These are phyloP conservation scores for Kickxella alabastrina DNA, from an alignment of 192 early-diverging fungal species.

Conservation along the genomic window DNA sequence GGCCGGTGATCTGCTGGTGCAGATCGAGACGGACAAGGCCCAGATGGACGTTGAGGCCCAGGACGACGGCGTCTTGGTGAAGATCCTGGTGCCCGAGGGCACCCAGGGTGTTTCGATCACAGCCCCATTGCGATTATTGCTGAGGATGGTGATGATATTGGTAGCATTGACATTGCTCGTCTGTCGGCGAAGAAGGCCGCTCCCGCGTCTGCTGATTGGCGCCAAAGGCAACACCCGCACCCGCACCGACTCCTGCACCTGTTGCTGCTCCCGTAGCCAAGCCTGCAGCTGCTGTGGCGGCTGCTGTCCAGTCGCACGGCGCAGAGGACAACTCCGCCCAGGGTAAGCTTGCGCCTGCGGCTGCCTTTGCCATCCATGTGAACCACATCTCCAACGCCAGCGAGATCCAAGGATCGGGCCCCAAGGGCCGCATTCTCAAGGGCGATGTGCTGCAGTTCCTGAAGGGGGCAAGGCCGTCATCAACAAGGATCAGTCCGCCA, in stretches of 20 bases:
- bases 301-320: slow-evolving; percentile 12
- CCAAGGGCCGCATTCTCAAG: slow-evolving; percentile 70
- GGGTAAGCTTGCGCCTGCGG: slow-evolving; percentile 36
- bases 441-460: slow-evolving; percentile 70
- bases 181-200: slow-evolving; percentile 8
- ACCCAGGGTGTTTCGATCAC: slow-evolving; percentile 70
- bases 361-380: slow-evolving; percentile 44
- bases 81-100: slow-evolving; percentile 74
- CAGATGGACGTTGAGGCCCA: slow-evolving; percentile 99
- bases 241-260: slow-evolving; percentile 2
- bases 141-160: slow-evolving; percentile 84
- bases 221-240: too few relatives aligned
- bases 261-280: slow-evolving; percentile 17
- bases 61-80: slow-evolving; percentile 94
- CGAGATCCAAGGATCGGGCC: slow-evolving; percentile 55
- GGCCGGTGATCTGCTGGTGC: slow-evolving; percentile 87
- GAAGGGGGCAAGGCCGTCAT: slow-evolving; percentile 53
- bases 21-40: slow-evolving; percentile 99
- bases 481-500: slow-evolving; percentile 15
- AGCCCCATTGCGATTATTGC: slow-evolving; percentile 78
- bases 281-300: slow-evolving; percentile 20
- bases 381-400: slow-evolving; percentile 45
- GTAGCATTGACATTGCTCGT: slow-evolving; percentile 68
- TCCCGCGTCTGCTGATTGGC: not conserved
- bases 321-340: slow-evolving; percentile 12